Evolutionary conservation across 139 green algal genomes (phyloP).

Genomic region (Tetratostichococcus sp.): DNA sequence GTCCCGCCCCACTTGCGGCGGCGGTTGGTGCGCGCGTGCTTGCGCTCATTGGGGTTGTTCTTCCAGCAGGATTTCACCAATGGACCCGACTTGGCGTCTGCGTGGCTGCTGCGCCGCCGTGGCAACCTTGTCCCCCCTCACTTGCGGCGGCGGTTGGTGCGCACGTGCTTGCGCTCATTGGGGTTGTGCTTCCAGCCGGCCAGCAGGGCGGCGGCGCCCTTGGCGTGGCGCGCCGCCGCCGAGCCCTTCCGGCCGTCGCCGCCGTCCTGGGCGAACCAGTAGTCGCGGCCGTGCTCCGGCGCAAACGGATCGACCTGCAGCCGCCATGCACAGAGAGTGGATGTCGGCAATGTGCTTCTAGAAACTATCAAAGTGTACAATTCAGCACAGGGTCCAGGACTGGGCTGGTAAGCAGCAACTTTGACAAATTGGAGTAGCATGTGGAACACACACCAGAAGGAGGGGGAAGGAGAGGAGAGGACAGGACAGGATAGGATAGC

Average conservation of each 20-base stretch:
- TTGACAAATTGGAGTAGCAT: too few relatives aligned
- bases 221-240: slow-evolving; percentile 4
- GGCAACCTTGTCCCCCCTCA: neutral
- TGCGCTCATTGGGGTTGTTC: slow-evolving; percentile 83
- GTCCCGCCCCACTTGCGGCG: slow-evolving; percentile 35
- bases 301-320: slow-evolving; percentile 62
- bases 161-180: slow-evolving; percentile 69
- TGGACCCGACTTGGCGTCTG: too few relatives aligned
- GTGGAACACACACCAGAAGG: too few relatives aligned
- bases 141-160: slow-evolving; percentile 62
- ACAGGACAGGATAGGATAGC: too few relatives aligned
- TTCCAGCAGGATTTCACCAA: too few relatives aligned
- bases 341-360: too few relatives aligned
- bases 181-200: slow-evolving; percentile 72
- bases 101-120: too few relatives aligned
- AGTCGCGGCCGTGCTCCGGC: slow-evolving; percentile 62
- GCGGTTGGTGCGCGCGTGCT: slow-evolving; percentile 64
- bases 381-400: too few relatives aligned
- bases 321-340: too few relatives aligned
- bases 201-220: slow-evolving; percentile 37
- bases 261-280: slow-evolving; percentile 48
- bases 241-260: neutral
- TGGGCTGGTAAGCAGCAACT: too few relatives aligned
- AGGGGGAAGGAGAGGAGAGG: too few relatives aligned
- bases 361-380: too few relatives aligned